A percentile compares a stretch with the other conserved stretches of the same genome.
These are phyloP conservation scores for Akanthomyces uredinophilus DNA, from an alignment of 2,329 filamentous ascomycete species.

Conservation along the genomic window DNA sequence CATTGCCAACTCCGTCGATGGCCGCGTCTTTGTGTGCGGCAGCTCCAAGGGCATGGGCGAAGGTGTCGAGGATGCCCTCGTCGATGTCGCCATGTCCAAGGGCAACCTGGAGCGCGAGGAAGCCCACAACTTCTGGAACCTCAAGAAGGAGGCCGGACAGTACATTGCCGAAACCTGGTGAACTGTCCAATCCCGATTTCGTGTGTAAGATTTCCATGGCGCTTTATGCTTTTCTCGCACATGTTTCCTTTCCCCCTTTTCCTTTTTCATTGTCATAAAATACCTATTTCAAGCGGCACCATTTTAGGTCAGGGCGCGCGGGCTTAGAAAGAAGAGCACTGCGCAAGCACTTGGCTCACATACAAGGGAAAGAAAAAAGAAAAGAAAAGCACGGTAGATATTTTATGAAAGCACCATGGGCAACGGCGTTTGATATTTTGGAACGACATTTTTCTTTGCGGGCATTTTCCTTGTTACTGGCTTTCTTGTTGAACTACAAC, in stretches of 20 bases:
- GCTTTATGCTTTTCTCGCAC: not conserved
- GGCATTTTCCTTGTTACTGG: not conserved
- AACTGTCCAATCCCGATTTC: not conserved
- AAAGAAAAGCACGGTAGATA: not conserved
- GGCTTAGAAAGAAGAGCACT: not conserved
- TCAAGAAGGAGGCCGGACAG: constrained; percentile 88
- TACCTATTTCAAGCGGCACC: not conserved
- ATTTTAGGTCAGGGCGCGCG: not conserved
- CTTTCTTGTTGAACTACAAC: not conserved
- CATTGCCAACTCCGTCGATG: constrained; percentile 93
- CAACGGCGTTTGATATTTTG: constrained; percentile 3
- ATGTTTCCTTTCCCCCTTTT: not conserved
- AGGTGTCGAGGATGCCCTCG: constrained; percentile 80
- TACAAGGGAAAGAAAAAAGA: not conserved
- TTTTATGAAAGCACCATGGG: constrained; percentile 7
- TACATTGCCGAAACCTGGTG: constrained; percentile 85
- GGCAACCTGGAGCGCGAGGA: constrained; percentile 79
- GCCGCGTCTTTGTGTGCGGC: constrained; percentile 92
- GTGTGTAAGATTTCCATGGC: constrained; percentile 1
- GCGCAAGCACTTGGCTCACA: constrained; percentile 13
- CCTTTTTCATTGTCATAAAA: not conserved
- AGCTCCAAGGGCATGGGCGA: constrained; percentile 93
- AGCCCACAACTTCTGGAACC: constrained; percentile 80
- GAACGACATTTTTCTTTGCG: not conserved
- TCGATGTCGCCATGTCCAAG: constrained; percentile 90